Evolutionary conservation across 805 yeast species (phyloP), one percentile per base, ranked within the genome.

Genomic region (Candida krabiensis): DNA sequence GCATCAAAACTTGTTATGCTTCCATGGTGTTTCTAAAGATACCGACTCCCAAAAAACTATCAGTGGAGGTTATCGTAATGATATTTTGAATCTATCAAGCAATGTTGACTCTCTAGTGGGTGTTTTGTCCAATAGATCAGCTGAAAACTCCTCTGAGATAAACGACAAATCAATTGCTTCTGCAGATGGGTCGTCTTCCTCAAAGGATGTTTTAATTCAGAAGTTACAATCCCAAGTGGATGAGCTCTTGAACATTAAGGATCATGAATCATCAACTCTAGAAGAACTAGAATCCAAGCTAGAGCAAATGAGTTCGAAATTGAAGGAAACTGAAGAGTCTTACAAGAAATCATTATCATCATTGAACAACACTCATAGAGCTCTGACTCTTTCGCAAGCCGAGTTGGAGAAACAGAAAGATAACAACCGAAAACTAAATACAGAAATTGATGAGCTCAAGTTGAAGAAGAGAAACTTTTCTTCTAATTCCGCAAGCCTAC

Each of bases 331-430:
- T 35, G 91, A 87, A 60, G 74, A 67, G 5, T 82, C 83, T 53
- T 87, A 86, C 63, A 76, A 76, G 46, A 79, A 81, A 51, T 84
- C 93, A 1, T 61, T 86, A 38, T 79, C 77, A 45, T 79, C 87
- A 17, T 82, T 86, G 22, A 78, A 77, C 49, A 86, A 81, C 56
- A 80, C 91, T 11, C 81, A 83, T 39, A 77, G 74, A 45, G 96
- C 96, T 0, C 70, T 89, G 38, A 77, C 77, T 32, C 55, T 81
- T 47, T 82, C 91, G 7, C 88, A 88, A 52, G 77, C 73, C 31
- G 96, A 89, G 59, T 64, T 83, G 42, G 70, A 71, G 22, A 77
- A 71, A 55, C 80, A 77, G 55, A 82, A 75, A 50, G 78, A 72
- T 11, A 50, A 68, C 14, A 74, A 79, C 41, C 76, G 71, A 33